Conservation (phyloP, 768 basidiomycete species). For the Lentinula sp. region DNA sequence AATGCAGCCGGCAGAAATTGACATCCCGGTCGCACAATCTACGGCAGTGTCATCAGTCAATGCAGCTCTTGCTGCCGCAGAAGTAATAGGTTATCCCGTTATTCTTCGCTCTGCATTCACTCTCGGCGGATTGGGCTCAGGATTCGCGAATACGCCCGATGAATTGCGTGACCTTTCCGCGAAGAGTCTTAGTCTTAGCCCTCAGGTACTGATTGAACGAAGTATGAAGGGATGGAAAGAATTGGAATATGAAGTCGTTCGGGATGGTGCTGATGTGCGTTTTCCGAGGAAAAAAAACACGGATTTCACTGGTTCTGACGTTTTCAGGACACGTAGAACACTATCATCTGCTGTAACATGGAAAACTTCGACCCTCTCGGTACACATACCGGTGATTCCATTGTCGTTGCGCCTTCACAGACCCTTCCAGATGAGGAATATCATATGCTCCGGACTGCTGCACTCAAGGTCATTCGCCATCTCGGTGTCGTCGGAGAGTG, state of each 20-base stretch:
- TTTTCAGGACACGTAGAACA: constrained; percentile 54
- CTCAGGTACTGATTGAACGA: constrained; percentile 95
- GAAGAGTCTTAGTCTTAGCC: constrained; percentile 82
- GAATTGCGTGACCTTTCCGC: constrained; percentile 94
- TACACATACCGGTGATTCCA: constrained; percentile 98
- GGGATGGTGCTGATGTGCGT: constrained; percentile 93
- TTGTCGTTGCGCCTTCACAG: constrained; percentile 98
- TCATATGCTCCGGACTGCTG: constrained; percentile 97
- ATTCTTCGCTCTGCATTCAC: constrained; percentile 97
- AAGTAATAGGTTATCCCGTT: constrained; percentile 91
- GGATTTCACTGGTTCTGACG: constrained; percentile 10
- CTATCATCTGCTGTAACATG: constrained; percentile 99
- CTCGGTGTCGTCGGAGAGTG: constrained; percentile 92
- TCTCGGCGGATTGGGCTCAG: constrained; percentile 95
- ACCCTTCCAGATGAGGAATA: constrained; percentile 97
- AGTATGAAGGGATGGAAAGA: constrained; percentile 99
- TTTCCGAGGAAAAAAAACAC: neutral
- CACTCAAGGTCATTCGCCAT: constrained; percentile 92
- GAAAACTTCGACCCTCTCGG: constrained; percentile 99
- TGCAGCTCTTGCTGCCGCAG: constrained; percentile 87
- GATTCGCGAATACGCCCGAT: constrained; percentile 91
- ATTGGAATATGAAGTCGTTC: constrained; percentile 98
- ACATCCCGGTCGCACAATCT: constrained; percentile 92
- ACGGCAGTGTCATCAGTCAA: constrained; percentile 96
- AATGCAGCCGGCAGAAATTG: constrained; percentile 63